A percentile compares a stretch with the other conserved stretches of the same genome.
Conservation (phyloP, 345 rosid genomes). For the Diplotaxis tenuifolia region DNA sequence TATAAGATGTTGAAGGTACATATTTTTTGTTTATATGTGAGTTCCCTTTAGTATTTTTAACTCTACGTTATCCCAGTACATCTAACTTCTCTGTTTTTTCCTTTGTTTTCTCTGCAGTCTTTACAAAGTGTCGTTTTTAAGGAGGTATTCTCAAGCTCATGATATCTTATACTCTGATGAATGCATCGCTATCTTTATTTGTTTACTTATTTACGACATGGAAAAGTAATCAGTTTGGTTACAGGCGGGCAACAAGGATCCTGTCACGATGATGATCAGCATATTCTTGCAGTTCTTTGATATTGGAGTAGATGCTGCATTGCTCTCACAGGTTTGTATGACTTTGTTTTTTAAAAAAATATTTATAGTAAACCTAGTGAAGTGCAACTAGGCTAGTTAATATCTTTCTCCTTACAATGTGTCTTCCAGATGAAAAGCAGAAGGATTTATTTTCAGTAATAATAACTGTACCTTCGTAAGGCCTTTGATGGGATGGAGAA, state of each 20-base stretch:
- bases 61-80: neutral
- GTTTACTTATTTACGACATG: conserved; percentile 5
- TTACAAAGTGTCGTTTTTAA: conserved; percentile 96
- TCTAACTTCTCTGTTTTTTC: conserved; percentile 26
- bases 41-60: neutral
- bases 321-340: conserved; percentile 79
- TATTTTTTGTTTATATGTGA: conserved; percentile 12
- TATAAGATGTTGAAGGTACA: conserved; percentile 97
- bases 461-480: neutral
- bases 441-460: neutral
- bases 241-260: conserved; percentile 97
- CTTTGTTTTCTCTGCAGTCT: conserved; percentile 65
- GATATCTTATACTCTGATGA: conserved; percentile 1
- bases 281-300: conserved; percentile 93
- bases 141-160: conserved; percentile 57
- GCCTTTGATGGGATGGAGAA: neutral
- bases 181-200: neutral
- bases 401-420: neutral
- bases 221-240: conserved; percentile 33
- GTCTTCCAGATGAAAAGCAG: conserved; percentile 1
- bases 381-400: neutral
- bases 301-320: conserved; percentile 84
- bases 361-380: neutral
- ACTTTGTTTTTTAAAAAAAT: neutral
- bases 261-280: conserved; percentile 89